Evolutionary conservation across 2,329 filamentous ascomycete species (phyloP), one percentile per base, ranked within the genome.

Genomic region (Colletotrichum incanum): DNA sequence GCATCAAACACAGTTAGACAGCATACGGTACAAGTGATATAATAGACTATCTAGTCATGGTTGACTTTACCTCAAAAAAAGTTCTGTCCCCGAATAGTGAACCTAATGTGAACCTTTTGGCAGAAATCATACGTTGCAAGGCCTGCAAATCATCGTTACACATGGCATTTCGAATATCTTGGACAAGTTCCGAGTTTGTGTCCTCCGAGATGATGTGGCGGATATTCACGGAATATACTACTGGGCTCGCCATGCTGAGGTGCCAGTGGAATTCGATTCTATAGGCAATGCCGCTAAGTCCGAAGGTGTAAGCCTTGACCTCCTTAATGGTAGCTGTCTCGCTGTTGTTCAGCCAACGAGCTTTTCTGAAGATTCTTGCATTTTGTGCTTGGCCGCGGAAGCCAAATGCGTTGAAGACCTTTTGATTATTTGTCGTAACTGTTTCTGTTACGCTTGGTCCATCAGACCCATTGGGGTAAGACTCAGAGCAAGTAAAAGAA

Each of bases 51-150:
- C 18, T 4, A n/a, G 2, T 11, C n/a, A 20, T 4, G 18, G 31
- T 18, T 14, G 43, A 26, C 0, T 8, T 9, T 49, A 61, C 67
- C 62, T 66, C 62, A 8, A 66, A 70, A 0, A 70, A n/a, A 26
- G 62, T 66, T 37, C 6, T 28, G 3, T 23, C 8, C 4, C n/a
- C 67, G 0, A 45, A 20, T 4, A 60, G 37, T n/a, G 54, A 54
- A 26, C 43, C 28, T 2, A 64, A 12, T 11, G 6, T 47, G 3
- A 66, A 5, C 14, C 12, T 28, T 1, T 28, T 26, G 12, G 12
- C 20, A 2, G 37, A 52, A 7, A 66, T 37, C 23, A 70, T 26
- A 20, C 26, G 2, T 8, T 65, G 61, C 0, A 69, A 54, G 1
- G 34, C 52, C 14, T 1, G 7, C 6, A 69, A 18, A 12, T 69